phyloP scores from a whole-genome alignment of 768 basidiomycete genomes.

The Pulveroboletus frians region DNA sequence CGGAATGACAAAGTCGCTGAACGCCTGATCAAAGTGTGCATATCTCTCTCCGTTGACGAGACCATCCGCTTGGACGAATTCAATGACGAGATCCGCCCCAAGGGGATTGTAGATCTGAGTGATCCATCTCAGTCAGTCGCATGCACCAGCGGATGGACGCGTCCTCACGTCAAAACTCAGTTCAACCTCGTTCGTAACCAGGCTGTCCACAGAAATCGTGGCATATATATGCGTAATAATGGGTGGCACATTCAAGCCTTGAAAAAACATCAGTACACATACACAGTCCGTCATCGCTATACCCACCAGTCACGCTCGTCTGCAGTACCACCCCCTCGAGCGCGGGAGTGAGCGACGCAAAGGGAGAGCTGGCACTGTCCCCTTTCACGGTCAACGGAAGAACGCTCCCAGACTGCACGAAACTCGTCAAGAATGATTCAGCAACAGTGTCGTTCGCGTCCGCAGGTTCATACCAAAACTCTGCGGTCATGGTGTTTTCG shows the following conservation, averaged over 20 bases:
- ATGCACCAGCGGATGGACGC: not conserved
- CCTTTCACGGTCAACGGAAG: constrained; percentile 56
- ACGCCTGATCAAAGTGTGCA: constrained; percentile 54
- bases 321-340: constrained; percentile 48
- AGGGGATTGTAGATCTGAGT: constrained; percentile 51
- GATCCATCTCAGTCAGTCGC: not conserved
- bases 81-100: constrained; percentile 51
- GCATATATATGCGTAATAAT: constrained; percentile 57
- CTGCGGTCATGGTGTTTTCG: constrained; percentile 44
- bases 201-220: constrained; percentile 44
- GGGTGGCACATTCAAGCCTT: constrained; percentile 46
- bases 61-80: constrained; percentile 52
- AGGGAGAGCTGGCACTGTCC: constrained; percentile 56
- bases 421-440: constrained; percentile 53
- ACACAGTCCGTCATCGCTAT: not conserved
- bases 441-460: constrained; percentile 64
- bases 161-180: constrained; percentile 53
- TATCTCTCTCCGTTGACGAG: constrained; percentile 48
- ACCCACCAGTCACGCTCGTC: constrained; percentile 45
- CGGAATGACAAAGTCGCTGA: constrained; percentile 52
- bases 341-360: constrained; percentile 51
- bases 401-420: constrained; percentile 47
- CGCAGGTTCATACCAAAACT: constrained; percentile 65
- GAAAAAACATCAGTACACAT: not conserved
- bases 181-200: constrained; percentile 46